These are phyloP conservation scores for Hordeum marinum DNA, from an alignment of 176 grass and related monocot species.

Conservation along the genomic window DNA sequence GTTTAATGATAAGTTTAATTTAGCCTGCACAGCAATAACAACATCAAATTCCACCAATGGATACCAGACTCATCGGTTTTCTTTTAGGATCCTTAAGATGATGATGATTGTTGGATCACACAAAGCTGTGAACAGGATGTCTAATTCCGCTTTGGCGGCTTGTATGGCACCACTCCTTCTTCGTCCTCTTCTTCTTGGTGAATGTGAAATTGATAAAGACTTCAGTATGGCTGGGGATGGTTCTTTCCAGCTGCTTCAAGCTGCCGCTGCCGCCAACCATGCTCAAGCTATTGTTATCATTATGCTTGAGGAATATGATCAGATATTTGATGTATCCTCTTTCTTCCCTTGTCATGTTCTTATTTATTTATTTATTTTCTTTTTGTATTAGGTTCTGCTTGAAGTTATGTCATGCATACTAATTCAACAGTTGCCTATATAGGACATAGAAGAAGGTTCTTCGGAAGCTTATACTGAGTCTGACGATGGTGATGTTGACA, in stretches of 20 bases:
- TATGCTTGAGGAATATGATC: constrained; percentile 90
- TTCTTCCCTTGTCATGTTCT: constrained; percentile 7
- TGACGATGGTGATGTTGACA: constrained; percentile 65
- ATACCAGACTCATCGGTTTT: constrained; percentile 31
- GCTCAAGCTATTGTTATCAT: constrained; percentile 94
- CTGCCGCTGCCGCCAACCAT: constrained; percentile 94
- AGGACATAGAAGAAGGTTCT: constrained; percentile 78
- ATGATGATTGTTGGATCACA: constrained; percentile 74
- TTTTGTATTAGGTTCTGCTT: constrained; percentile 16
- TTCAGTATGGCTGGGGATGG: constrained; percentile 81
- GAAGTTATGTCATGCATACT: constrained; percentile 36
- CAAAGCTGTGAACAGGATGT: constrained; percentile 93
- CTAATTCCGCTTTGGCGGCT: constrained; percentile 87
- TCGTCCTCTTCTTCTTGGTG: constrained; percentile 83
- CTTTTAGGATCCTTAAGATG: constrained; percentile 96
- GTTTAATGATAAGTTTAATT: constrained; percentile 12
- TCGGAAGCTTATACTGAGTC: constrained; percentile 89
- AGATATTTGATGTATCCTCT: constrained; percentile 82
- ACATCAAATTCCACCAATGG: neutral
- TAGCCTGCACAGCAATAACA: constrained; percentile 10
- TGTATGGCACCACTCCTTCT: constrained; percentile 99
- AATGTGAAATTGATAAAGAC: constrained; percentile 81
- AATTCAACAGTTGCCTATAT: constrained; percentile 30
- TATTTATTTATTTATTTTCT: neutral
- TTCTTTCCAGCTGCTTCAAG: constrained; percentile 92